Conservation (phyloP, 495 filamentous ascomycete species). For the Sphaerosporella brunnea region DNA sequence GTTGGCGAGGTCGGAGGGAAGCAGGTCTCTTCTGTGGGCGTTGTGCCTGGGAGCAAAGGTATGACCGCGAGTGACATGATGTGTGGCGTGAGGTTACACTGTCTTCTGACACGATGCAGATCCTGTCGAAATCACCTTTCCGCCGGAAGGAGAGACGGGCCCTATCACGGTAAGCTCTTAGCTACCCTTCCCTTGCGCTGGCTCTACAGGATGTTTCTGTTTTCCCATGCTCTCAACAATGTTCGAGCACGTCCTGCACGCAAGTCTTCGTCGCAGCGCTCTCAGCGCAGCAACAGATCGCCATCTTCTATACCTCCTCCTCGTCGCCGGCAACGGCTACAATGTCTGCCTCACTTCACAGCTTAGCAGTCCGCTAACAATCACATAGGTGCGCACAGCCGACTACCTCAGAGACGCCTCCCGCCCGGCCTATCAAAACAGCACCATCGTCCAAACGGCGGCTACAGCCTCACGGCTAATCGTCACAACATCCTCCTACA, state of each 20-base stretch:
- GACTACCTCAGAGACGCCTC: slow-evolving; percentile 65
- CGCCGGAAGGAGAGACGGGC: slow-evolving; percentile 20
- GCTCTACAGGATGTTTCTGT: not conserved
- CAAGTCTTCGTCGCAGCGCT: not conserved
- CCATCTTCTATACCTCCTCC: not conserved
- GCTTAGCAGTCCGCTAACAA: too few species aligned
- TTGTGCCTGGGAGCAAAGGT: slow-evolving; percentile 81
- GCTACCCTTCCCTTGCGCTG: not conserved
- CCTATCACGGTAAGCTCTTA: slow-evolving; percentile 16
- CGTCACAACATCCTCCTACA: slow-evolving; percentile 62
- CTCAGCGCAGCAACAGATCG: not conserved
- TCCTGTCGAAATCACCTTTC: slow-evolving; percentile 79
- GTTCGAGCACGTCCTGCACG: not conserved
- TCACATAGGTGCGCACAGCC: slow-evolving; percentile 60
- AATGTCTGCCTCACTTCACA: not conserved
- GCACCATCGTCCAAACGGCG: slow-evolving; percentile 72
- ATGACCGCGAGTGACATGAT: slow-evolving; percentile 5
- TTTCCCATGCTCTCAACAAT: not conserved
- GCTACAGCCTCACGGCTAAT: slow-evolving; percentile 82
- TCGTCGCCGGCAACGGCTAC: not conserved
- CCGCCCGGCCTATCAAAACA: slow-evolving; percentile 78
- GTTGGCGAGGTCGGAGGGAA: slow-evolving; percentile 70
- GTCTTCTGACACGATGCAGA: slow-evolving; percentile 33
- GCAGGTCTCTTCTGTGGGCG: slow-evolving; percentile 63
- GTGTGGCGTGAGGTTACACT: not conserved